These are phyloP conservation scores for Aspergillus sp. DNA, from an alignment of 2,329 filamentous ascomycete genomes.

Conservation along the genomic window DNA sequence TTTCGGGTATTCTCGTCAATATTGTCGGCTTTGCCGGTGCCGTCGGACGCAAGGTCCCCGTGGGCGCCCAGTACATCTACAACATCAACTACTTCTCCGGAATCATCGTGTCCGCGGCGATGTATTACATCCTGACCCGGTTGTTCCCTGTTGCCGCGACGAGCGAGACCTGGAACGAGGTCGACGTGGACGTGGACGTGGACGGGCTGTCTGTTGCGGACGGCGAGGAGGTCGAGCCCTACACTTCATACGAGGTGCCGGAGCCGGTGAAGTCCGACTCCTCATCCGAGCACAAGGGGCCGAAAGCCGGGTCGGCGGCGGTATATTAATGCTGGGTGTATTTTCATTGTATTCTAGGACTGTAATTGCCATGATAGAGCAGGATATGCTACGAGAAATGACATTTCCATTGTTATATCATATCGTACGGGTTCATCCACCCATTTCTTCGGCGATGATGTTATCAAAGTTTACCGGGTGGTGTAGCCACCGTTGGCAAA, in stretches of 20 bases:
- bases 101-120: slow-evolving; percentile 64
- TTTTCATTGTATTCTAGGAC: background rate
- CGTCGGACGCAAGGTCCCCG: slow-evolving; percentile 68
- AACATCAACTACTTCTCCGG: slow-evolving; percentile 88
- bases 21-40: slow-evolving; percentile 88
- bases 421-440: background rate
- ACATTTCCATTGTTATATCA: background rate
- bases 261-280: slow-evolving; percentile 5
- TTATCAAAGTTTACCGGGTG: slow-evolving; percentile 42
- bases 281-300: slow-evolving; percentile 20
- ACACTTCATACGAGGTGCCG: slow-evolving; percentile 21
- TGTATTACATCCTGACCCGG: slow-evolving; percentile 70
- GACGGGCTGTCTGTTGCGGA: slow-evolving; percentile 30
- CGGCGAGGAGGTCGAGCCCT: slow-evolving; percentile 27
- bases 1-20: slow-evolving; percentile 81
- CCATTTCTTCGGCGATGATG: no score
- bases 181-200: slow-evolving; percentile 46
- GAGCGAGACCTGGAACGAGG: slow-evolving; percentile 74
- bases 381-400: background rate
- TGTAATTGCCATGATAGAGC: background rate
- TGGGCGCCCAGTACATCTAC: slow-evolving; percentile 81
- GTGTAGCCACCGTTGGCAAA: slow-evolving; percentile 51
- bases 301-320: slow-evolving; percentile 13
- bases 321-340: slow-evolving; percentile 6
- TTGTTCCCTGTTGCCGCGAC: slow-evolving; percentile 71